Conservation (phyloP, 805 yeast genomes). For the Barnettozyma salicaria region DNA sequence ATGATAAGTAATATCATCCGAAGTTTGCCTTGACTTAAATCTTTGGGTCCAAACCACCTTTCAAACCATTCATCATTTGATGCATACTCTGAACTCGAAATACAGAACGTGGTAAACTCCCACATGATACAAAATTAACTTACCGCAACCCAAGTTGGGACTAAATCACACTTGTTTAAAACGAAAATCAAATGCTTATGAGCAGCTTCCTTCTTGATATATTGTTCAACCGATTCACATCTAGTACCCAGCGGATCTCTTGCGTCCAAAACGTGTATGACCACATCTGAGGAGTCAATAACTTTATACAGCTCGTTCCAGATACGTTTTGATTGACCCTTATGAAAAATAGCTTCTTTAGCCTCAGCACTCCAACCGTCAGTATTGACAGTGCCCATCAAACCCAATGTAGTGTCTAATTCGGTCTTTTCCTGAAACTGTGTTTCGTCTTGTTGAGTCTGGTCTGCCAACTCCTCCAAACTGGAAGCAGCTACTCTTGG, state of each 20-base stretch:
- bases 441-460: constrained; percentile 50
- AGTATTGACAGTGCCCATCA: constrained; percentile 60
- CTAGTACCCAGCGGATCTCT: constrained; percentile 97
- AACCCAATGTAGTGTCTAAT: constrained; percentile 66
- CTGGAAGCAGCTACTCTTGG: constrained; percentile 75
- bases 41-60: constrained; percentile 80
- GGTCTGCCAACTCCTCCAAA: constrained; percentile 68
- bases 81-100: too few species aligned
- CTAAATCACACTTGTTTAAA: constrained; percentile 94
- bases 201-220: constrained; percentile 87
- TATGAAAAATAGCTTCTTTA: constrained; percentile 89
- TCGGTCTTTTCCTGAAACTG: constrained; percentile 71
- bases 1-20: constrained; percentile 22
- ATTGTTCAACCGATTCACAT: constrained; percentile 88
- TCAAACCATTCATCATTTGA: too few species aligned
- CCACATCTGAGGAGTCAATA: constrained; percentile 95
- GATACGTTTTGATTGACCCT: constrained; percentile 96
- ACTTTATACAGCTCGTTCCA: constrained; percentile 98
- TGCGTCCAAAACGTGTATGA: constrained; percentile 38
- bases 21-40: constrained; percentile 73
- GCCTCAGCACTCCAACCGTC: constrained; percentile 89
- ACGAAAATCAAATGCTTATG: constrained; percentile 95
- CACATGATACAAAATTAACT: constrained; percentile 37
- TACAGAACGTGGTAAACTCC: neutral
- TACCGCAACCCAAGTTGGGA: constrained; percentile 99